Percentiles rank a stretch among this genome's conserved stretches.
Evolutionary conservation across 805 yeast genomes (phyloP).

Genomic region (Monosporozyma aerobia): DNA sequence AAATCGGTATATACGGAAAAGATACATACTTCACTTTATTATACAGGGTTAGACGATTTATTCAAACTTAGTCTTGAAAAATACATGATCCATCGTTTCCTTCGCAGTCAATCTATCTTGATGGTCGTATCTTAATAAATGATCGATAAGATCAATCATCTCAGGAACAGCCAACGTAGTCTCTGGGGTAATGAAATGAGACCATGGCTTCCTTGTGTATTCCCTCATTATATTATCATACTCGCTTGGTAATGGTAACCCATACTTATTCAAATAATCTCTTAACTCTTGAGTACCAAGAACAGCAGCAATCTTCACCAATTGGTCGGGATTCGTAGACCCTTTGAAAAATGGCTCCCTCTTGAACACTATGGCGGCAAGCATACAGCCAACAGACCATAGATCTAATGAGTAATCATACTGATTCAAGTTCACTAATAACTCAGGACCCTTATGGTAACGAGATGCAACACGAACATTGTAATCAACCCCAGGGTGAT

Average conservation of each 20-base stretch:
- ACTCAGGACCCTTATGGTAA: slow-evolving; percentile 88
- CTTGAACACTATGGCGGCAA: slow-evolving; percentile 82
- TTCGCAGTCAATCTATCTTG: slow-evolving; percentile 79
- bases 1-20: too few species aligned
- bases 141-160: slow-evolving; percentile 72
- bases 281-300: slow-evolving; percentile 77
- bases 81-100: slow-evolving; percentile 74
- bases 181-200: slow-evolving; percentile 60
- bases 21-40: too few species aligned
- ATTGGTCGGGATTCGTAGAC: slow-evolving; percentile 79
- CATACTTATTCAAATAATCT: slow-evolving; percentile 61
- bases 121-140: slow-evolving; percentile 76
- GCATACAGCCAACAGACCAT: slow-evolving; percentile 91
- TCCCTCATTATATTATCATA: slow-evolving; percentile 61
- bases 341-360: slow-evolving; percentile 92
- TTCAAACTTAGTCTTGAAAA: slow-evolving; percentile 37
- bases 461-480: slow-evolving; percentile 92
- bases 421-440: slow-evolving; percentile 73
- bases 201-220: slow-evolving; percentile 80
- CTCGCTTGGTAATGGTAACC: slow-evolving; percentile 60
- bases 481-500: slow-evolving; percentile 80
- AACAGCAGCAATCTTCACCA: slow-evolving; percentile 80
- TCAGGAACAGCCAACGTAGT: slow-evolving; percentile 45
- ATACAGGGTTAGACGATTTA: not conserved
- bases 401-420: slow-evolving; percentile 87